Evolutionary conservation across 2,329 filamentous ascomycete genomes (phyloP).

Genomic region (Fusarium liriodendri): DNA sequence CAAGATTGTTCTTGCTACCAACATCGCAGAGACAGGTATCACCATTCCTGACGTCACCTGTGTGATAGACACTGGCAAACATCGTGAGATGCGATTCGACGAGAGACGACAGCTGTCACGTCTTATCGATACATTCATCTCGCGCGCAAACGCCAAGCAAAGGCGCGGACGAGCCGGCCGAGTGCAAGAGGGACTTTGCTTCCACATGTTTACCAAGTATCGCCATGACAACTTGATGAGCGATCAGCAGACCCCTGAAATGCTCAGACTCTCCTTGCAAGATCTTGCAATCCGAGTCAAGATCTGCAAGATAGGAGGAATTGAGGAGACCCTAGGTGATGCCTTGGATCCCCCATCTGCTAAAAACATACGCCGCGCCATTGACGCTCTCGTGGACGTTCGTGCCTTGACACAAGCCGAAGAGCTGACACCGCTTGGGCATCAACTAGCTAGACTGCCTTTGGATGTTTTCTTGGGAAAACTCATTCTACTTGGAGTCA

Average conservation of each 20-base stretch:
- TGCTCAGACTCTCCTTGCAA: constrained; percentile 92
- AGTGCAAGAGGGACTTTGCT: constrained; percentile 94
- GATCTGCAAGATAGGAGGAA: constrained; percentile 94
- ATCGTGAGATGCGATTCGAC: constrained; percentile 97
- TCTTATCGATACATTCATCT: constrained; percentile 94
- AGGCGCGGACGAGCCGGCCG: constrained; percentile 92
- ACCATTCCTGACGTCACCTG: constrained; percentile 98
- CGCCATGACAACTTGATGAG: constrained; percentile 87
- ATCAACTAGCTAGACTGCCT: constrained; percentile 87
- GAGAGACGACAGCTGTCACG: constrained; percentile 91
- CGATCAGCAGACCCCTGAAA: constrained; percentile 95
- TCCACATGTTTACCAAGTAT: constrained; percentile 93
- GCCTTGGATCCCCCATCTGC: constrained; percentile 90
- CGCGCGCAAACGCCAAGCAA: constrained; percentile 94
- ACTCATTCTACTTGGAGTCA: constrained; percentile 84
- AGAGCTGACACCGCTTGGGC: constrained; percentile 86
- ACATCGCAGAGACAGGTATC: constrained; percentile 98
- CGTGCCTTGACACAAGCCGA: constrained; percentile 85
- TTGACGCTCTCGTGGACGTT: constrained; percentile 94
- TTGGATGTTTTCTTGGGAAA: constrained; percentile 96
- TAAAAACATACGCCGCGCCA: constrained; percentile 92
- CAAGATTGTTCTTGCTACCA: constrained; percentile 96
- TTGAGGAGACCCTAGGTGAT: constrained; percentile 88
- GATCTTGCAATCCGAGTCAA: constrained; percentile 96
- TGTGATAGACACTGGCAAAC: constrained; percentile 95